Conservation (phyloP, 140 eudicot species). For the Stevia rebaudiana region DNA sequence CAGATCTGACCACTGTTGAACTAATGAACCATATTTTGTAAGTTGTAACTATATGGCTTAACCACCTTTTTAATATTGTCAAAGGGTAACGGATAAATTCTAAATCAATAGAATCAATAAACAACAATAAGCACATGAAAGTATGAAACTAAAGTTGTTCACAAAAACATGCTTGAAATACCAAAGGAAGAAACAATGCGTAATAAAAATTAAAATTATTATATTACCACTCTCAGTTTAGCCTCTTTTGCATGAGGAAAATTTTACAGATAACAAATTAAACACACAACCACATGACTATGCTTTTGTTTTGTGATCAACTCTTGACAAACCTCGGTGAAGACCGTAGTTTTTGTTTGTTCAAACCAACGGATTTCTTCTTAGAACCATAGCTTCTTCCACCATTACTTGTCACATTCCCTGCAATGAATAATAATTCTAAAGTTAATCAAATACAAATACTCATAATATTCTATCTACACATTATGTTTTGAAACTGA, state of each 20-base stretch:
- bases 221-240: slow-evolving; percentile 4
- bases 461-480: slow-evolving; percentile 6
- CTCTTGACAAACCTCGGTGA: slow-evolving; percentile 45
- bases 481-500: neutral
- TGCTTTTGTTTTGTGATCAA: slow-evolving; percentile 25
- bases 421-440: slow-evolving; percentile 26
- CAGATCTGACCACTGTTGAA: too few relatives aligned
- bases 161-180: neutral
- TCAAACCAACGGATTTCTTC: slow-evolving; percentile 30
- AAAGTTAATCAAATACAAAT: neutral
- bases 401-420: slow-evolving; percentile 21
- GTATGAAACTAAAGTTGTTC: neutral
- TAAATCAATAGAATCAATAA: neutral
- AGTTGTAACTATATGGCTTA: neutral
- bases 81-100: neutral
- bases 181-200: neutral
- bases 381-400: slow-evolving; percentile 21
- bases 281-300: slow-evolving; percentile 15
- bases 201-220: neutral
- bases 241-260: slow-evolving; percentile 25
- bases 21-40: too few relatives aligned
- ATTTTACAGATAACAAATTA: slow-evolving; percentile 7
- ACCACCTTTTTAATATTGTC: neutral
- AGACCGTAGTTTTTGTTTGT: slow-evolving; percentile 31
- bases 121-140: neutral